phyloP scores from a whole-genome alignment of 805 yeast species.

The Wickerhamomyces kurtzmanii region DNA sequence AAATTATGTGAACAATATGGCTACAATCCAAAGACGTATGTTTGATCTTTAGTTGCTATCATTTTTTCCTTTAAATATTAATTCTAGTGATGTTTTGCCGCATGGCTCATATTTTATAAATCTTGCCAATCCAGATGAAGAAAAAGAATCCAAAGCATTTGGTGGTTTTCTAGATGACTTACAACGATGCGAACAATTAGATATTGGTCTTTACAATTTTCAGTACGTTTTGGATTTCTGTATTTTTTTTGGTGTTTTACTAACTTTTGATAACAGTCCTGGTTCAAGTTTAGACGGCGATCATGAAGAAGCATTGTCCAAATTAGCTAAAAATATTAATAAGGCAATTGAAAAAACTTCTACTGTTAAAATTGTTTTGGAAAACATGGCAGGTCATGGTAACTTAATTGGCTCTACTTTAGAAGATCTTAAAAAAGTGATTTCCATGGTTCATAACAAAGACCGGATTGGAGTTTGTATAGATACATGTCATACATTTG shows the following conservation, averaged over 20 bases:
- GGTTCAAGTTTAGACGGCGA: conserved; percentile 79
- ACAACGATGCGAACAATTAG: conserved; percentile 74
- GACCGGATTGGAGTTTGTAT: conserved; percentile 88
- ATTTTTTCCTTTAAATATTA: not conserved
- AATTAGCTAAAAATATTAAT: conserved; percentile 74
- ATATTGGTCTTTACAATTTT: conserved; percentile 80
- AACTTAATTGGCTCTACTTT: conserved; percentile 76
- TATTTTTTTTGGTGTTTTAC: not conserved
- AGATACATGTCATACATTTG: conserved; percentile 94
- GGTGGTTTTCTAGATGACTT: conserved; percentile 80
- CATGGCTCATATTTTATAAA: conserved; percentile 95
- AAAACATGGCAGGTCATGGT: conserved; percentile 98
- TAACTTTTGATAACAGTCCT: no score
- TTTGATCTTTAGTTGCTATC: not conserved
- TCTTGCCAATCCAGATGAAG: conserved; percentile 81
- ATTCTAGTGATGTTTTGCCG: conserved; percentile 59
- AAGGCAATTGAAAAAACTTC: conserved; percentile 63
- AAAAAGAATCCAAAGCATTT: conserved; percentile 67
- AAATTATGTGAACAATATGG: conserved; percentile 50
- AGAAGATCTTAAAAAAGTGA: conserved; percentile 67
- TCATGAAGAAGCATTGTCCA: conserved; percentile 50
- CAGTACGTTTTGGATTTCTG: conserved; percentile 36
- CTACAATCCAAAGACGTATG: conserved; percentile 52
- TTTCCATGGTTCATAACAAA: conserved; percentile 72
- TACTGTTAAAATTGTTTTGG: conserved; percentile 82